Evolutionary conservation across 257 asterid species (phyloP).

Genomic region (Scutellaria minor): DNA sequence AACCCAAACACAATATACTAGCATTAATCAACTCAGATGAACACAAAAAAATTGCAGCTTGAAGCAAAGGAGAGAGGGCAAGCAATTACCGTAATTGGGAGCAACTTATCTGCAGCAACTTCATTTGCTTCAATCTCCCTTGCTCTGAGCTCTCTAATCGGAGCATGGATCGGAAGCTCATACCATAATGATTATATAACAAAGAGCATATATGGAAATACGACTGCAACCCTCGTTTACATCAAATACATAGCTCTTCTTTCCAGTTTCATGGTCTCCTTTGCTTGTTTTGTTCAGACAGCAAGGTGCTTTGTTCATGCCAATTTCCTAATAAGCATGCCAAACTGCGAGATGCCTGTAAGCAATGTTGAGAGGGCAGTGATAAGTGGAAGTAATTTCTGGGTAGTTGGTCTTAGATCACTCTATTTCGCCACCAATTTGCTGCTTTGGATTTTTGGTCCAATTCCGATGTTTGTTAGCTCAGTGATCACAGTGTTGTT

Average conservation of each 20-base stretch:
- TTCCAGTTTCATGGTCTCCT: constrained; percentile 52
- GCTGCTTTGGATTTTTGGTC: constrained; percentile 63
- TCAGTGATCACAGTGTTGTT: constrained; percentile 42
- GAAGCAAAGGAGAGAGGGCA: constrained; percentile 53
- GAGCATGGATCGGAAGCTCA: constrained; percentile 61
- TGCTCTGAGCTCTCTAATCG: constrained; percentile 50
- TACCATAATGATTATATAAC: constrained; percentile 37
- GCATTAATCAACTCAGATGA: constrained; percentile 2
- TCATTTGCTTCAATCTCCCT: constrained; percentile 58
- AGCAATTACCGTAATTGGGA: constrained; percentile 43
- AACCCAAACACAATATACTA: too few relatives aligned
- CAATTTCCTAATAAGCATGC: constrained; percentile 56
- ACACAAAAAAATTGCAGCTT: constrained; percentile 30
- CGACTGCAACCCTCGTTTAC: constrained; percentile 36
- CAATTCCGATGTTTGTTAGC: constrained; percentile 53
- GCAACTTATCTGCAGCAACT: constrained; percentile 52
- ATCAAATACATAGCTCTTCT: constrained; percentile 49
- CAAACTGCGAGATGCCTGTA: constrained; percentile 50
- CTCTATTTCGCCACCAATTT: constrained; percentile 58
- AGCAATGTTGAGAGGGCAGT: constrained; percentile 45
- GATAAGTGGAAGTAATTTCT: constrained; percentile 52
- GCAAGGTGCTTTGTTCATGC: constrained; percentile 50
- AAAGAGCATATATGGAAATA: constrained; percentile 51
- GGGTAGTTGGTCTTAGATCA: constrained; percentile 55
- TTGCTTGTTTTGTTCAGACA: constrained; percentile 56